These are phyloP conservation scores for Prunus mongolica DNA, from an alignment of 306 rosid species.

Conservation along the genomic window DNA sequence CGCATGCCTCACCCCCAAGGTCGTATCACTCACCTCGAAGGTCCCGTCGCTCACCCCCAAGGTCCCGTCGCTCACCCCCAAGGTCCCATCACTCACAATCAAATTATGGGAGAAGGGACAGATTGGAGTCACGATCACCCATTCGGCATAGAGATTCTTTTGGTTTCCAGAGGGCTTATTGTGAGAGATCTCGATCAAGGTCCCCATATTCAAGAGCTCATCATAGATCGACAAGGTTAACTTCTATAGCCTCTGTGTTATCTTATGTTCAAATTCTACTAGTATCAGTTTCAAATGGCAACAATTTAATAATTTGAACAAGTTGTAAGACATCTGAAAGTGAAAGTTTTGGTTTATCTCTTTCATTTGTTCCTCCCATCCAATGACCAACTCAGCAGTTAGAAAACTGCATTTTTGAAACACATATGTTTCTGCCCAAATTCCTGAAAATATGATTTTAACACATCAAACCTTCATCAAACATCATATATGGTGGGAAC, in stretches of 20 bases:
- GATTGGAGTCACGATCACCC: constrained; percentile 4
- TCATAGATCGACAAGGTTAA: constrained; percentile 7
- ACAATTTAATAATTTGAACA: background rate
- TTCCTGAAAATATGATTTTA: background rate
- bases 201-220: background rate
- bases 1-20: too few species aligned
- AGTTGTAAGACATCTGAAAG: background rate
- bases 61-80: background rate
- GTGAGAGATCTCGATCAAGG: background rate
- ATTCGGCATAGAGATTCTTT: background rate
- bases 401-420: background rate
- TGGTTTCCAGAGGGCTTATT: background rate
- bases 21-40: background rate
- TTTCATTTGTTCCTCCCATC: background rate
- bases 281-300: background rate
- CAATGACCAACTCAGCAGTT: background rate
- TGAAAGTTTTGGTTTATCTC: background rate
- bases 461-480: background rate
- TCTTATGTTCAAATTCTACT: background rate
- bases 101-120: background rate
- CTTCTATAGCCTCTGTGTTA: background rate
- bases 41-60: background rate
- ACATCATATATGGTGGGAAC: background rate
- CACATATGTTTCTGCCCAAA: background rate
- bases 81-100: background rate